These are phyloP conservation scores for Termitomyces sp. DNA, from an alignment of 768 basidiomycete genomes.

Conservation along the genomic window DNA sequence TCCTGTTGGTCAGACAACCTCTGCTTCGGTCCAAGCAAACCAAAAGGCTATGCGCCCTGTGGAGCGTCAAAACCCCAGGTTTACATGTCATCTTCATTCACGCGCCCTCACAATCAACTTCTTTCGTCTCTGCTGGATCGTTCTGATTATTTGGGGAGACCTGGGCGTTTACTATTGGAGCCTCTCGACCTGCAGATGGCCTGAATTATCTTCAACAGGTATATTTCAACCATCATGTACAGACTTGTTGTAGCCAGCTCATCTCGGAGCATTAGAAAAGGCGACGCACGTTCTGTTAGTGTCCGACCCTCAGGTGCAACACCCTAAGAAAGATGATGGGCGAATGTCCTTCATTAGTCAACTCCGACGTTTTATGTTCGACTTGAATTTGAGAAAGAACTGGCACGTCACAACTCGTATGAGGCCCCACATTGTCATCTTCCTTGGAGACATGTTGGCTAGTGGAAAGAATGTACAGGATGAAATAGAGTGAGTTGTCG, in stretches of 20 bases:
- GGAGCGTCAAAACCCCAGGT: constrained; percentile 12
- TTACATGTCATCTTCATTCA: constrained; percentile 14
- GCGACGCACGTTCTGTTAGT: constrained; percentile 59
- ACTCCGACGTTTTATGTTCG: constrained; percentile 39
- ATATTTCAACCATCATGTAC: not conserved
- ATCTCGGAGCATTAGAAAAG: constrained; percentile 11
- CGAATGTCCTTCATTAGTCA: constrained; percentile 35
- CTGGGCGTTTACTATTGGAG: constrained; percentile 53
- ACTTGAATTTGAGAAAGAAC: constrained; percentile 59
- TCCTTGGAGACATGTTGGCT: constrained; percentile 74
- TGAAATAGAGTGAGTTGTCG: constrained; percentile 33
- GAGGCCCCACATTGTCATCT: constrained; percentile 60
- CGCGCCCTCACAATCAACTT: constrained; percentile 13
- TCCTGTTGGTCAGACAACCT: not conserved
- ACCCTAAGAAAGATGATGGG: constrained; percentile 26
- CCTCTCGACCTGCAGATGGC: constrained; percentile 58
- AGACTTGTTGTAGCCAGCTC: not conserved
- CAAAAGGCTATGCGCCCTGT: constrained; percentile 13
- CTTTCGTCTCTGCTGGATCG: constrained; percentile 14
- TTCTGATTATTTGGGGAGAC: constrained; percentile 56
- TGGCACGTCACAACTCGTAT: constrained; percentile 60
- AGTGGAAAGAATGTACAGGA: constrained; percentile 48
- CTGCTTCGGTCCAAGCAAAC: not conserved
- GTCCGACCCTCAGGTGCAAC: constrained; percentile 61
- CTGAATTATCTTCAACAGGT: constrained; percentile 28